Conservation (phyloP, 352 stramenopile genomes). For the Phytophthora cactorum region DNA sequence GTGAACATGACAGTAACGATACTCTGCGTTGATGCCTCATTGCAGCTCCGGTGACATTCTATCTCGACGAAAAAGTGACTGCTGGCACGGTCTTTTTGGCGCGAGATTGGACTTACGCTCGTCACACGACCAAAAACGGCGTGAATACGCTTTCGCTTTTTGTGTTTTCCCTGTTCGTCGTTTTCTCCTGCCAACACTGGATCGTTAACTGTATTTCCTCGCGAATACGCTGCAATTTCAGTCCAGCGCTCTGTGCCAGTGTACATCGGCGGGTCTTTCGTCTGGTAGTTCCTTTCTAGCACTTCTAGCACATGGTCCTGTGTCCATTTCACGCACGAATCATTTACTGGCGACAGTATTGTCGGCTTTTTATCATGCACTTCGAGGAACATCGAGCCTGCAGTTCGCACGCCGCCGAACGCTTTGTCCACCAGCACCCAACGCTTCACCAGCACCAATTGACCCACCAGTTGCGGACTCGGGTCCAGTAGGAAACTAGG, state of each 20-base stretch:
- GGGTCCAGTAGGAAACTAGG: conserved; percentile 51
- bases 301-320: conserved; percentile 29
- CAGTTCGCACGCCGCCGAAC: conserved; percentile 10
- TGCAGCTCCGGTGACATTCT: conserved; percentile 25
- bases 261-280: conserved; percentile 57
- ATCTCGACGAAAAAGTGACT: conserved; percentile 79
- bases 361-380: conserved; percentile 33
- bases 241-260: conserved; percentile 36
- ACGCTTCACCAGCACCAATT: conserved; percentile 62
- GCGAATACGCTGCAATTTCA: conserved; percentile 3
- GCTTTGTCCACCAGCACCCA: conserved; percentile 60
- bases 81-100: conserved; percentile 38
- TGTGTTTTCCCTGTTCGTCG: conserved; percentile 18
- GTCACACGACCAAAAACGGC: conserved; percentile 54
- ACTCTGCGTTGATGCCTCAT: conserved; percentile 23
- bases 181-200: not conserved
- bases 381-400: conserved; percentile 46
- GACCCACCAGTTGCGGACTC: conserved; percentile 39
- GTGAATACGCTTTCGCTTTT: conserved; percentile 46
- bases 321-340: conserved; percentile 17
- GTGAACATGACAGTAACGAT: conserved; percentile 63
- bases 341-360: conserved; percentile 1
- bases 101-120: conserved; percentile 63
- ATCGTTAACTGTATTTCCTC: not conserved
- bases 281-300: conserved; percentile 40